Base-by-base conservation (phyloP, 2,329 filamentous ascomycete species). In the Penicillium sp. region DNA sequence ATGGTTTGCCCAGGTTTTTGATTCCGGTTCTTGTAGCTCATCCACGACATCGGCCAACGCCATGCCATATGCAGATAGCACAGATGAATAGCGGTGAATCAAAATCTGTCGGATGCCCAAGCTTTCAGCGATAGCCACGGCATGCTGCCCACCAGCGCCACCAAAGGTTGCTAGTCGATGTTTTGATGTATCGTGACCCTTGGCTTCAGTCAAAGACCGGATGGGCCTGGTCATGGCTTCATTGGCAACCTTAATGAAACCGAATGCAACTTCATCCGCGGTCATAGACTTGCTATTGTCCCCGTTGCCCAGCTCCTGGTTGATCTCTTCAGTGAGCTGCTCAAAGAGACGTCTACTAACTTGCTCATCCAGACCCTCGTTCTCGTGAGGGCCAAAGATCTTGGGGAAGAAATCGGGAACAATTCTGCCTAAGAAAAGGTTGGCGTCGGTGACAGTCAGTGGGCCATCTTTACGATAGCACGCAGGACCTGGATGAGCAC, bases 401-500 rank as follows among this genome's bases (percentile, higher is more conserved):
- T 88, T 90, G 0, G 90, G 90, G 62, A 96, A 96, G 74, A 93
- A 95, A 52, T 94, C 88, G 0, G 90, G 89, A 1, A 94, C 69
- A 3, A 95, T 73, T 35, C 90, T 80, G 0, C 90, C 90, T 0
- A 95, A 80, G 59, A 88, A 88, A 5, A 95, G 68, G 58, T 95
- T 95, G 1, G 90, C 90, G 64, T 96, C 90, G 0, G 90, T 96
- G n/a, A 96, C 90, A 0, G 90, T 93, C 4, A 90, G 77, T 4
- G 90, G 90, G 0, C 90, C 90, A 0, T 85, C 88, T 67, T 95
- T 95, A 29, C 90, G 80, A 67, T 95, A 96, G 58, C 90, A 95
- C 0, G 88, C 88, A 8, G 90, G 90, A 0, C 90, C 90, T 0
- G 90, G 90, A 60, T 95, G 88, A 2, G 90, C 90, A 28, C 88